phyloP scores from a whole-genome alignment of 495 filamentous ascomycete genomes.

The Neurospora sublineolata region DNA sequence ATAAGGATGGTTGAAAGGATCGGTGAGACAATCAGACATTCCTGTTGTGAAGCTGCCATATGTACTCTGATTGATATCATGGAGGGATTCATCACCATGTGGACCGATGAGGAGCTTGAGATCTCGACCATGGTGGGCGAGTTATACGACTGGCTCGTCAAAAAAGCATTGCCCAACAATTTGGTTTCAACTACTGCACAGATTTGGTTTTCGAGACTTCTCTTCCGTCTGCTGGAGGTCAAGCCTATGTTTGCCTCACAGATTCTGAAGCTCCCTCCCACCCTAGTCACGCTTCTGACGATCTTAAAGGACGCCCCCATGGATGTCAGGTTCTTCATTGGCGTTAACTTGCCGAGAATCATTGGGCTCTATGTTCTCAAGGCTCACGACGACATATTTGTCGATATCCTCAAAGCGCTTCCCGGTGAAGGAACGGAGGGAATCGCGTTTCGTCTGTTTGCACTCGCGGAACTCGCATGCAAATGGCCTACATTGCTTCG shows the following conservation, averaged over 20 bases:
- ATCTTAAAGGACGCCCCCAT: constrained; percentile 57
- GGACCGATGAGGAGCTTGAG: constrained; percentile 44
- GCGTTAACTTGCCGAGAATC: constrained; percentile 53
- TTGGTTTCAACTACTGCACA: constrained; percentile 58
- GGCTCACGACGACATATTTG: constrained; percentile 69
- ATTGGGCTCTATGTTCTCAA: constrained; percentile 70
- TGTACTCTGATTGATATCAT: constrained; percentile 60
- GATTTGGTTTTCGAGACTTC: constrained; percentile 50
- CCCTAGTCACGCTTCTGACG: constrained; percentile 61
- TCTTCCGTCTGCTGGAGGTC: constrained; percentile 54
- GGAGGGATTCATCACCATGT: constrained; percentile 50
- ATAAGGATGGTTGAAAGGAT: constrained; percentile 33
- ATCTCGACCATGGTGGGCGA: constrained; percentile 53
- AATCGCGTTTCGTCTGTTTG: constrained; percentile 70
- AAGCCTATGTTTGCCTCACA: constrained; percentile 50
- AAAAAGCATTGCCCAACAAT: constrained; percentile 46
- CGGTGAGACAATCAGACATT: constrained; percentile 51
- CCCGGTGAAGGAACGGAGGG: constrained; percentile 67
- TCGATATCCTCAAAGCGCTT: constrained; percentile 62
- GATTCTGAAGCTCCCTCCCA: constrained; percentile 45
- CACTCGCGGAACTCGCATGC: constrained; percentile 63
- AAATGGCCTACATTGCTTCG: constrained; percentile 71
- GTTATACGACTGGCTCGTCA: constrained; percentile 72
- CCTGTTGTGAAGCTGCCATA: constrained; percentile 67
- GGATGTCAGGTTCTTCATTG: constrained; percentile 64